Evolutionary conservation across 179 eudicot species (phyloP).

Genomic region (Dionaea muscipula): DNA sequence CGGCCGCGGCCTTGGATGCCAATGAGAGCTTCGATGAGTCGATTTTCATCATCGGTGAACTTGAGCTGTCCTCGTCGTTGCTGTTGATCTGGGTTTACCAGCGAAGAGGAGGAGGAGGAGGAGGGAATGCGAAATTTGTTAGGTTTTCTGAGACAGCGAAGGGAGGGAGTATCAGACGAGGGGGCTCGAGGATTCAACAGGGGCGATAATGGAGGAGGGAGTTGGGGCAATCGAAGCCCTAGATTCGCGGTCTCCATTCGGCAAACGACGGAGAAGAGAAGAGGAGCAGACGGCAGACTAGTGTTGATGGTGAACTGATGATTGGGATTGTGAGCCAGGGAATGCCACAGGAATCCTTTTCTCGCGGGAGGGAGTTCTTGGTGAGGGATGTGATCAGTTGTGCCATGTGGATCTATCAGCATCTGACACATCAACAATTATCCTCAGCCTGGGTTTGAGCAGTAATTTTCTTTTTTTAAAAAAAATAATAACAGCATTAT

Average conservation of each 20-base stretch:
- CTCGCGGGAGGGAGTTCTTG: no score
- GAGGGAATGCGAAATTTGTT: background rate
- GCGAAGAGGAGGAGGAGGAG: background rate
- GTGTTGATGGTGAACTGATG: no score
- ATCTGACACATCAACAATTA: no score
- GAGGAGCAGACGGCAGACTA: no score
- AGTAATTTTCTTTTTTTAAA: no score
- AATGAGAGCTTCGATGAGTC: conserved; percentile 53
- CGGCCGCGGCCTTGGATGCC: conserved; percentile 94
- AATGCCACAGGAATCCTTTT: no score
- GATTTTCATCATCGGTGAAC: conserved; percentile 49
- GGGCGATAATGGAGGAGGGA: background rate
- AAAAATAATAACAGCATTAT: no score
- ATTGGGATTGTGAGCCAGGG: no score
- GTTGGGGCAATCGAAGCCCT: background rate
- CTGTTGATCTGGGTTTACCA: background rate
- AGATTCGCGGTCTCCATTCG: background rate
- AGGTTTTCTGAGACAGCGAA: background rate
- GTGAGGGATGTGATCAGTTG: no score
- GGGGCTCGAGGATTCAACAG: background rate
- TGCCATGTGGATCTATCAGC: no score
- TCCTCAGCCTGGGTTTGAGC: no score
- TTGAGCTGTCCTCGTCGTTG: background rate
- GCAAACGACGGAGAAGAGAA: background rate
- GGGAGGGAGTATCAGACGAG: background rate